A percentile compares a stretch with the other conserved stretches of the same genome.
Conservation (phyloP, 2,329 filamentous ascomycete genomes). For the Trichoderma atrobrunneum region DNA sequence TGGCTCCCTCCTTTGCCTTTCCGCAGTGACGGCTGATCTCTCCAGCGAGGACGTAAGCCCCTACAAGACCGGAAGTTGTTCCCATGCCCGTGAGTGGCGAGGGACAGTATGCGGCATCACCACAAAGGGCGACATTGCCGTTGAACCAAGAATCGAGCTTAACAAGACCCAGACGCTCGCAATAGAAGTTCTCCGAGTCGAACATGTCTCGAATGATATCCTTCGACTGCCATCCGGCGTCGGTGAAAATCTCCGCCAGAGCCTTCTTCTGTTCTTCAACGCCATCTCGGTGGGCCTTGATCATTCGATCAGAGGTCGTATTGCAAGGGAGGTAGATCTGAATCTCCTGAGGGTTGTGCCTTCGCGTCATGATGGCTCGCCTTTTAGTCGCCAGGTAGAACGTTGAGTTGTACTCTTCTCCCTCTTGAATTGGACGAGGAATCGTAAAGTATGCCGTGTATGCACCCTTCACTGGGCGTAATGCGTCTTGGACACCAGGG, state of each 20-base stretch:
- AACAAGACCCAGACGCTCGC: slow-evolving; percentile 42
- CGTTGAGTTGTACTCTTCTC: slow-evolving; percentile 22
- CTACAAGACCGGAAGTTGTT: slow-evolving; percentile 44
- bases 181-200: slow-evolving; percentile 44
- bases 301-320: slow-evolving; percentile 25
- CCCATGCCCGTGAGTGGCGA: slow-evolving; percentile 44
- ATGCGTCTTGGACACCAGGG: slow-evolving; percentile 2
- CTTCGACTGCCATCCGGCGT: slow-evolving; percentile 44
- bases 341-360: slow-evolving; percentile 26
- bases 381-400: slow-evolving; percentile 36
- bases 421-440: slow-evolving; percentile 23
- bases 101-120: slow-evolving; percentile 48
- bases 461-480: slow-evolving; percentile 17
- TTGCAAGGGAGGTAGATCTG: slow-evolving; percentile 27
- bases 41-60: slow-evolving; percentile 51
- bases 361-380: slow-evolving; percentile 35
- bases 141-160: slow-evolving; percentile 36
- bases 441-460: slow-evolving; percentile 41
- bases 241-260: slow-evolving; percentile 38
- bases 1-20: neutral
- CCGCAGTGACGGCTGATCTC: slow-evolving; percentile 31
- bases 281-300: slow-evolving; percentile 24
- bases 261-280: slow-evolving; percentile 32
- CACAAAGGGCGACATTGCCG: slow-evolving; percentile 46
- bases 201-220: slow-evolving; percentile 36